These are phyloP conservation scores for Penicillium sp. DNA, from an alignment of 2,329 filamentous ascomycete genomes.

Conservation along the genomic window DNA sequence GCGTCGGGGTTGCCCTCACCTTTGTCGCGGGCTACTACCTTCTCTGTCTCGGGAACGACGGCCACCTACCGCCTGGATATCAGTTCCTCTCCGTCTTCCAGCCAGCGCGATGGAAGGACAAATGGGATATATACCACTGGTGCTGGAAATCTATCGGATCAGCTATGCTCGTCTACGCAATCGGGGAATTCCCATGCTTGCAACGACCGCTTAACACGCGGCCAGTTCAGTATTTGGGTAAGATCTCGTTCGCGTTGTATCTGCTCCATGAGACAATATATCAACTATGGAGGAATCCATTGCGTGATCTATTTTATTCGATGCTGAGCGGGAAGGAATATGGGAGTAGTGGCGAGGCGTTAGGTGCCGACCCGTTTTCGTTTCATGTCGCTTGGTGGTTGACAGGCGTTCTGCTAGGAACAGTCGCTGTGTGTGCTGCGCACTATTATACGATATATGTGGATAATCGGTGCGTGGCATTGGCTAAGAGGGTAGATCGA, in stretches of 20 bases:
- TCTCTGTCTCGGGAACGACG: slow-evolving; percentile 21
- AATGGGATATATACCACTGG: slow-evolving; percentile 19
- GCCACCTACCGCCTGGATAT: slow-evolving; percentile 17
- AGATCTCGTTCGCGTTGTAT: slow-evolving; percentile 30
- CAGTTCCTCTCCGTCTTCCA: slow-evolving; percentile 14
- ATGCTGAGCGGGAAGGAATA: slow-evolving; percentile 11
- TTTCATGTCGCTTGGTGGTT: slow-evolving; percentile 18
- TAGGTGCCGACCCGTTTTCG: slow-evolving; percentile 2
- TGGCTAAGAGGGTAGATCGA: slow-evolving; percentile 17
- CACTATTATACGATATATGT: slow-evolving; percentile 21
- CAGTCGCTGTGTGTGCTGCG: slow-evolving; percentile 9
- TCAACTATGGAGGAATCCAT: slow-evolving; percentile 13
- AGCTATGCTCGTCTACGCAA: slow-evolving; percentile 14
- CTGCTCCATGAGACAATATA: slow-evolving; percentile 25
- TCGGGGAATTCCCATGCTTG: slow-evolving; percentile 13
- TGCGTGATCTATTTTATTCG: slow-evolving; percentile 13
- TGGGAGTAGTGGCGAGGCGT: slow-evolving; percentile 10
- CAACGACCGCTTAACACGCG: slow-evolving; percentile 18
- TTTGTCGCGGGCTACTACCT: slow-evolving; percentile 18
- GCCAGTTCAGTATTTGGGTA: slow-evolving; percentile 25
- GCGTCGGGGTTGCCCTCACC: background rate
- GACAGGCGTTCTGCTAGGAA: slow-evolving; percentile 13
- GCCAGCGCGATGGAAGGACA: slow-evolving; percentile 15
- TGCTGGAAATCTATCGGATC: slow-evolving; percentile 20
- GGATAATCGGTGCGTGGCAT: slow-evolving; percentile 17